Conservation (phyloP, 371 early-diverging fungal genomes). For the Rhizopus microsporus region DNA sequence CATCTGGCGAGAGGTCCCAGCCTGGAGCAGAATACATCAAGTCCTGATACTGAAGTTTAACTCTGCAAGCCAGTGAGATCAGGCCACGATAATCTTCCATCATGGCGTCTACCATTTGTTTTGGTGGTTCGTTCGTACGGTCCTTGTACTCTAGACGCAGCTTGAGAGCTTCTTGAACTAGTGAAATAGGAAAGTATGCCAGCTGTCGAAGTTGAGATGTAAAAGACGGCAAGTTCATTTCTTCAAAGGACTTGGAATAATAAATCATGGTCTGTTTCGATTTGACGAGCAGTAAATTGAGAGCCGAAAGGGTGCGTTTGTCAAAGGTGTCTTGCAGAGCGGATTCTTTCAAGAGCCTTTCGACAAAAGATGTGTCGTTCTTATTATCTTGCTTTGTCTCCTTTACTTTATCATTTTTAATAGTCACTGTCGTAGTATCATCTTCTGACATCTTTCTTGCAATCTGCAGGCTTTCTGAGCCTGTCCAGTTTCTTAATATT, state of each 20-base stretch:
- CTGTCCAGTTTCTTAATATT: constrained; percentile 84
- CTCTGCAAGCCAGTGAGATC: constrained; percentile 70
- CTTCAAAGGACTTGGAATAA: constrained; percentile 61
- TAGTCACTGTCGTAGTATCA: not conserved
- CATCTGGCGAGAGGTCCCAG: constrained; percentile 68
- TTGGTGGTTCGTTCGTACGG: constrained; percentile 68
- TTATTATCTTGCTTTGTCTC: constrained; percentile 11
- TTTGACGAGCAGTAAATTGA: constrained; percentile 55
- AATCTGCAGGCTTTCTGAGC: constrained; percentile 71
- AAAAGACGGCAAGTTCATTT: constrained; percentile 72
- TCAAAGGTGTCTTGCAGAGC: constrained; percentile 81
- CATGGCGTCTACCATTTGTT: constrained; percentile 77
- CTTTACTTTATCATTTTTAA: constrained; percentile 3
- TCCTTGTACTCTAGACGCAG: constrained; percentile 77
- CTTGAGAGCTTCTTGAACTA: constrained; percentile 79
- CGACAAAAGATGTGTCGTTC: constrained; percentile 76
- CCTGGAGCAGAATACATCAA: constrained; percentile 65
- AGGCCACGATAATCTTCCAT: constrained; percentile 79
- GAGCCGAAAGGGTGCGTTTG: constrained; percentile 66
- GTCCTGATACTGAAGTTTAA: constrained; percentile 70
- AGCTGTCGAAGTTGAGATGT: constrained; percentile 69
- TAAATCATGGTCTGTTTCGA: constrained; percentile 70
- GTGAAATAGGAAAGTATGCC: constrained; percentile 74
- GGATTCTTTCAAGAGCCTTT: constrained; percentile 81
- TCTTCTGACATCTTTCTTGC: constrained; percentile 38